Percentiles rank a stretch among this genome's conserved stretches.
Evolutionary conservation across 75 land plant genomes (phyloP).

Genomic region (Sequoia sempervirens): DNA sequence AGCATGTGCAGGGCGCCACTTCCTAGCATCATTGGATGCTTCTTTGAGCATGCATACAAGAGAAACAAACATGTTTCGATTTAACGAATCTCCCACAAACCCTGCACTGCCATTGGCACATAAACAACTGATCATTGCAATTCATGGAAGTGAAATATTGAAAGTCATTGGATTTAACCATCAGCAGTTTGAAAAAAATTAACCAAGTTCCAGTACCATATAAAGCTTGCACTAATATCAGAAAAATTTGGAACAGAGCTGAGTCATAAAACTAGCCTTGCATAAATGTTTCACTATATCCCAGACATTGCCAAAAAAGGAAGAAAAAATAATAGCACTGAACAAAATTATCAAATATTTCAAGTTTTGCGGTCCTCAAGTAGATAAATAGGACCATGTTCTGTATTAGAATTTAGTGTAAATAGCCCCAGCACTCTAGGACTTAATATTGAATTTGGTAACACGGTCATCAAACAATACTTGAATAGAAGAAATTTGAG

Average conservation of each 20-base stretch:
- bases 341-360: background rate
- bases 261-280: background rate
- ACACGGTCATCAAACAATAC: background rate
- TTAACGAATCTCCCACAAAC: slow-evolving; percentile 85
- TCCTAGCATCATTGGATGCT: slow-evolving; percentile 49
- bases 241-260: background rate
- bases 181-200: background rate
- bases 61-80: slow-evolving; percentile 85
- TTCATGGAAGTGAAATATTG: background rate
- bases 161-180: background rate
- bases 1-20: slow-evolving; percentile 79
- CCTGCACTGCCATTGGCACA: slow-evolving; percentile 45
- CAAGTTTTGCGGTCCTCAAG: background rate
- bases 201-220: background rate
- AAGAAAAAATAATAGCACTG: background rate
- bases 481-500: background rate
- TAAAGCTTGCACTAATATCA: background rate
- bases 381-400: background rate
- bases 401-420: background rate
- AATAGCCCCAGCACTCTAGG: background rate
- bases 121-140: slow-evolving; percentile 6
- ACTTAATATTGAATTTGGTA: background rate
- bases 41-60: slow-evolving; percentile 61
- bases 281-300: background rate
- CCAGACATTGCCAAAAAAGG: background rate